Conservation (phyloP, 345 rosid genomes). For the Kandelia obovata region DNA sequence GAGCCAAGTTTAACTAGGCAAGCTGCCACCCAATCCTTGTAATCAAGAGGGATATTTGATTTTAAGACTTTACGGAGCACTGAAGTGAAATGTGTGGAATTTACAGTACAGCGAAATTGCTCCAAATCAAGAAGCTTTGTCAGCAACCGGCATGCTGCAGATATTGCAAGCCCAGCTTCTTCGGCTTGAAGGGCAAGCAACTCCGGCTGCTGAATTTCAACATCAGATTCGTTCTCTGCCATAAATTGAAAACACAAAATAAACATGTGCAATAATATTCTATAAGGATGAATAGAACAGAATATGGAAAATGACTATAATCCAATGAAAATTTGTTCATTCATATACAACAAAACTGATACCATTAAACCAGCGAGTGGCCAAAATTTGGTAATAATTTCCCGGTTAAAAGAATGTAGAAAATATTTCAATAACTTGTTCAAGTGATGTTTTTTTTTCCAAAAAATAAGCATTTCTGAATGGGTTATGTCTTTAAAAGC, state of each 20-base stretch:
- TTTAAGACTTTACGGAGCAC: constrained; percentile 47
- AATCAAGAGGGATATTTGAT: constrained; percentile 46
- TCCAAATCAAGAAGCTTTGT: constrained; percentile 66
- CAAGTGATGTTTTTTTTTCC: too few relatives aligned
- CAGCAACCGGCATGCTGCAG: constrained; percentile 70
- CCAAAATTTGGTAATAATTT: too few relatives aligned
- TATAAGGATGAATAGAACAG: not conserved
- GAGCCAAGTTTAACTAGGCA: constrained; percentile 65
- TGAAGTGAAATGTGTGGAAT: constrained; percentile 31
- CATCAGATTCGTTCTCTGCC: constrained; percentile 50
- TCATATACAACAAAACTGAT: too few relatives aligned
- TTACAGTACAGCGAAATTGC: constrained; percentile 40
- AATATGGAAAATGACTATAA: not conserved
- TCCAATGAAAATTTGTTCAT: too few relatives aligned
- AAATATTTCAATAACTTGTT: too few relatives aligned
- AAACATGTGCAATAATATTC: constrained; percentile 12
- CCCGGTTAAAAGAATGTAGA: too few relatives aligned
- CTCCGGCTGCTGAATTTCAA: constrained; percentile 52
- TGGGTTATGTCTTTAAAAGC: not conserved
- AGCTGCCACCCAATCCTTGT: constrained; percentile 79
- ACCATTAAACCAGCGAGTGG: too few relatives aligned
- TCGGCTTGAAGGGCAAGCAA: constrained; percentile 54
- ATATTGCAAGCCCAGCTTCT: constrained; percentile 66
- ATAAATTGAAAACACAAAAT: constrained; percentile 9
- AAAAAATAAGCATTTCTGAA: too few relatives aligned